Evolutionary conservation across 2,329 filamentous ascomycete species (phyloP), one percentile per base, ranked within the genome.

Genomic region (Monosporascus sp.): DNA sequence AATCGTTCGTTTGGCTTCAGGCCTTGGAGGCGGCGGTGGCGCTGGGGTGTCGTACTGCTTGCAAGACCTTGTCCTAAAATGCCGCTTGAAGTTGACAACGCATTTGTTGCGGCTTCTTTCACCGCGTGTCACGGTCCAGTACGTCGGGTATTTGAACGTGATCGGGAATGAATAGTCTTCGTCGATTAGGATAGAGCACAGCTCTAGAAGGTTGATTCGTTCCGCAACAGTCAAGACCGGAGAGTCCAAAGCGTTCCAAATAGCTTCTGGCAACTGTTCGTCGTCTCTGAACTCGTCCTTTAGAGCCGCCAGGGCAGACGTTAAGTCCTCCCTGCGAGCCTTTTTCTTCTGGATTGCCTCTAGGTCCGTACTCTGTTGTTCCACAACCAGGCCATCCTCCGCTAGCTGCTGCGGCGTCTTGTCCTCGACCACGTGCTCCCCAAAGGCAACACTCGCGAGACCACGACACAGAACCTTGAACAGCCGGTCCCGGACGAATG

Each of bases 361-460:
- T 35, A 75, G 71, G 41, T 74, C 69, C 11, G 66, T 62, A 41
- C 71, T 73, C 55, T 74, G 74, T 51, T 75, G 69, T 50, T 78
- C 74, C 48, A 82, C 72, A 41, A 80, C 75, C 39, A 81, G 66
- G 17, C 70, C 76, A 50, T 70, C 70, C 27, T 71, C 70, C 50
- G 57, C 54, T n/a, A 57, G 52, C 44, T 58, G 56, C 47, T 57
- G 54, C 43, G 53, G 57, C 8, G 60, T 43, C 44, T 69, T 65
- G 27, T 62, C 60, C 8, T 60, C 51, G 48, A 69, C 63, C 49
- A 67, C 70, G 54, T 78, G 74, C 59, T 87, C 83, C 37, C 83
- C 85, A 63, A 87, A 80, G 2, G 85, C 85, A 53, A 88, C 78
- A 24, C 78, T 76, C 4, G 83, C 85, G 41, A 88, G 70, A 5